phyloP scores from a whole-genome alignment of 116 monocot genomes.

The Dioscorea cayenensis region DNA sequence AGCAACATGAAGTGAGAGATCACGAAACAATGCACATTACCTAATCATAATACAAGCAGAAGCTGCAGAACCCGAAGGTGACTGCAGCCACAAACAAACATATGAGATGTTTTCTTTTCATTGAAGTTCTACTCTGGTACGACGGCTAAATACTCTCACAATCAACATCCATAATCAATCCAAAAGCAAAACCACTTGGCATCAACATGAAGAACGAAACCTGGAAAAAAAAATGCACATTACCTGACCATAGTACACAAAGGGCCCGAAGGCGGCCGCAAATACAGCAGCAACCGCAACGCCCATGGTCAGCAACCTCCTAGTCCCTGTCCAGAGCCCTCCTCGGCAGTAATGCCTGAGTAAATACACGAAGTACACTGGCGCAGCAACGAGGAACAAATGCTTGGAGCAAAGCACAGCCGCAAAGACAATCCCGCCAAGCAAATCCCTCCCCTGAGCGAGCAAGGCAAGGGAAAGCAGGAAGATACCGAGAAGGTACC shows the following conservation, averaged over 20 bases:
- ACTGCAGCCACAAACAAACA: too few species aligned
- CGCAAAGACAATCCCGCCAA: slow-evolving; percentile 58
- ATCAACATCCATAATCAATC: too few species aligned
- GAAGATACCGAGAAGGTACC: slow-evolving; percentile 62
- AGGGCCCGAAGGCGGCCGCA: slow-evolving; percentile 62
- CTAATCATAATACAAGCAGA: too few species aligned
- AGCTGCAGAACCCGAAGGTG: too few species aligned
- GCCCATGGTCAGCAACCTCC: slow-evolving; percentile 56
- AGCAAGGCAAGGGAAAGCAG: slow-evolving; percentile 54
- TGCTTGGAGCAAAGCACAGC: slow-evolving; percentile 85
- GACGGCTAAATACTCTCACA: too few species aligned
- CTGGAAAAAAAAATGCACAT: too few species aligned
- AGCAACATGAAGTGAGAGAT: too few species aligned
- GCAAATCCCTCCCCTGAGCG: slow-evolving; percentile 59
- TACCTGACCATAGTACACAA: slow-evolving; percentile 64
- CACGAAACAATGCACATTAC: too few species aligned
- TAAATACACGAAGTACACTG: slow-evolving; percentile 86
- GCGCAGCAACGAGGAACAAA: slow-evolving; percentile 80
- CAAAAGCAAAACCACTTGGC: too few species aligned
- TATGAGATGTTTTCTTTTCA: too few species aligned
- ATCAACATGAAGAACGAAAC: too few species aligned
- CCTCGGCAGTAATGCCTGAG: slow-evolving; percentile 74
- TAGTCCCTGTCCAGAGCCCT: slow-evolving; percentile 19
- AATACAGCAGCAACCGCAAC: slow-evolving; percentile 48
- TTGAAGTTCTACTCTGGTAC: too few species aligned